Conservation (phyloP, 805 yeast species). For the Teunomyces atbi region DNA sequence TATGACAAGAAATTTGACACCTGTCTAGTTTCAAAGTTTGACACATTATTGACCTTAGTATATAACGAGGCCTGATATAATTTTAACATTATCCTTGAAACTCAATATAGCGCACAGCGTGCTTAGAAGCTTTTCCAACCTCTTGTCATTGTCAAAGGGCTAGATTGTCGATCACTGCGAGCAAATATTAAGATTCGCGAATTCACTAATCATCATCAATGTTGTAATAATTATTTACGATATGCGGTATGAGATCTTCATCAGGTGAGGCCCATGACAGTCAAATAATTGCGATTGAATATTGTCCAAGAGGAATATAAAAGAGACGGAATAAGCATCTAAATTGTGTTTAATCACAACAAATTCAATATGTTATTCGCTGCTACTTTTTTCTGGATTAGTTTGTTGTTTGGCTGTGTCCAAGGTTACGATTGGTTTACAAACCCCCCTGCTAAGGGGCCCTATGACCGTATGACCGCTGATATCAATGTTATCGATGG, state of each 20-base stretch:
- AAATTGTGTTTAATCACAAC: neutral
- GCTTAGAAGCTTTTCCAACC: no score
- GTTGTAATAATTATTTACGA: no score
- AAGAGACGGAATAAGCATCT: neutral
- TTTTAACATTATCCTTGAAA: no score
- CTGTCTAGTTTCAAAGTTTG: neutral
- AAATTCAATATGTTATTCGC: neutral
- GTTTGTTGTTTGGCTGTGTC: neutral
- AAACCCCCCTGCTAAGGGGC: neutral
- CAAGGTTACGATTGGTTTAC: neutral
- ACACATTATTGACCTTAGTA: neutral
- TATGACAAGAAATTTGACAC: neutral
- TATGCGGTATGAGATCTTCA: no score
- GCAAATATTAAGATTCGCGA: no score
- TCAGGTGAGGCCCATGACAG: no score
- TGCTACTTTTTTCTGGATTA: neutral
- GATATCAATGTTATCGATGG: neutral
- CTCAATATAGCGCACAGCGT: no score
- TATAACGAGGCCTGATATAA: no score
- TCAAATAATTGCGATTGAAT: no score
- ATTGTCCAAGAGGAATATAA: neutral
- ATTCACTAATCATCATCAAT: no score
- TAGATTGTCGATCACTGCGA: no score
- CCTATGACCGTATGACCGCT: neutral
- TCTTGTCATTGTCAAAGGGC: no score